Evolutionary conservation across 345 rosid genomes (phyloP).

Genomic region (Eutrema japonicum): DNA sequence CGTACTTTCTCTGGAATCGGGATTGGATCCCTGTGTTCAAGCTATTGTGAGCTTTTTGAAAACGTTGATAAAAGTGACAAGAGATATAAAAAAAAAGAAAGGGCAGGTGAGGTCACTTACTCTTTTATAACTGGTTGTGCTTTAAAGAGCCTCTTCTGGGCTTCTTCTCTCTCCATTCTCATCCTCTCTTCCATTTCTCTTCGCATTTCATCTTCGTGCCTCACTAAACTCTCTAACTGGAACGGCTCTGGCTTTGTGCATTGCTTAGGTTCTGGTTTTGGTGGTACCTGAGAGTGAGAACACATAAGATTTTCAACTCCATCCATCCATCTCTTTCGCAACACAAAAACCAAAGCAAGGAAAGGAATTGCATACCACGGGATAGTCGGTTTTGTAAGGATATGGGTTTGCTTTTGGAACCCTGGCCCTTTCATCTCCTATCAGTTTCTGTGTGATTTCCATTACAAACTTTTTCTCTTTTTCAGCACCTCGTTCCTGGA

Average conservation of each 20-base stretch:
- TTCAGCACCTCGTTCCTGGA: conserved; percentile 91
- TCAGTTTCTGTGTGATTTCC: conserved; percentile 61
- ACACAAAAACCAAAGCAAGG: conserved; percentile 7
- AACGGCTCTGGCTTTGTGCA: conserved; percentile 86
- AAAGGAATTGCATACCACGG: conserved; percentile 64
- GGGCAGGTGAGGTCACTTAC: conserved; percentile 47
- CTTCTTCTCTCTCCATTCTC: conserved; percentile 75
- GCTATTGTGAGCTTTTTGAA: conserved; percentile 18
- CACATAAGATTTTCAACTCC: conserved; percentile 2
- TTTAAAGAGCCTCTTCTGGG: conserved; percentile 69
- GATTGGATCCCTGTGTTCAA: conserved; percentile 73
- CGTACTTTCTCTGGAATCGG: conserved; percentile 91
- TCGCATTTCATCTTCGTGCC: conserved; percentile 88
- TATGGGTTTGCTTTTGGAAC: conserved; percentile 86
- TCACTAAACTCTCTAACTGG: conserved; percentile 77
- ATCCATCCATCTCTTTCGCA: conserved; percentile 8
- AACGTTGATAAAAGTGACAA: conserved; percentile 13
- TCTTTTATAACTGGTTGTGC: conserved; percentile 81
- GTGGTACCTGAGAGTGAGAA: conserved; percentile 67
- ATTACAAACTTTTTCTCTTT: conserved; percentile 71
- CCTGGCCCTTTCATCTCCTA: conserved; percentile 78
- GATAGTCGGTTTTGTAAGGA: conserved; percentile 95
- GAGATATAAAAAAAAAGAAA: neutral
- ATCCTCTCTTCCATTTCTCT: conserved; percentile 83
- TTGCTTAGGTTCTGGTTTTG: conserved; percentile 83